Percentiles rank a stretch among this genome's conserved stretches.
These are phyloP conservation scores for Ascosphaera acerosa DNA, from an alignment of 2,329 filamentous ascomycete genomes.

Conservation along the genomic window DNA sequence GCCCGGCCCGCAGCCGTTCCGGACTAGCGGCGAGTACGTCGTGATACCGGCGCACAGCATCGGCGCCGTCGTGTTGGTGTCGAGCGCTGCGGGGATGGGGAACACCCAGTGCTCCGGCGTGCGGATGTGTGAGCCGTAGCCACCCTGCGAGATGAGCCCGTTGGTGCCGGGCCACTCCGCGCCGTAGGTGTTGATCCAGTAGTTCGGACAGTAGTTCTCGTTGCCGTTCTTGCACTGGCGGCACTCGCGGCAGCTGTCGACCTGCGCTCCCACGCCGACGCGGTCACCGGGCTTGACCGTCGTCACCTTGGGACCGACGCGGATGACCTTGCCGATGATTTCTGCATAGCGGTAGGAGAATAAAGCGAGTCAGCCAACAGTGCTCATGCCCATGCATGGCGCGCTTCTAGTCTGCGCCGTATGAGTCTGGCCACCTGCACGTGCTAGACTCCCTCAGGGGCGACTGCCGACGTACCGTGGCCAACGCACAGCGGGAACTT, in stretches of 20 bases:
- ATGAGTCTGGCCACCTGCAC: too few relatives aligned
- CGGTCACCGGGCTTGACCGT: constrained; percentile 34
- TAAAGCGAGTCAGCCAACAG: too few relatives aligned
- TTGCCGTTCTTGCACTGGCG: constrained; percentile 39
- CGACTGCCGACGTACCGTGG: constrained; percentile 21
- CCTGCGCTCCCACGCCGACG: constrained; percentile 44
- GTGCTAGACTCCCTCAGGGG: too few relatives aligned
- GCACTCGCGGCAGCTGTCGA: constrained; percentile 38
- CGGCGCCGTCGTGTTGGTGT: constrained; percentile 36
- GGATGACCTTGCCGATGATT: constrained; percentile 42
- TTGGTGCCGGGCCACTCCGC: constrained; percentile 20
- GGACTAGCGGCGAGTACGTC: constrained; percentile 49
- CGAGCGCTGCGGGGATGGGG: constrained; percentile 44
- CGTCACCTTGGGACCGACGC: constrained; percentile 39
- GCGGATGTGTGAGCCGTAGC: constrained; percentile 42
- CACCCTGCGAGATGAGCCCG: constrained; percentile 35
- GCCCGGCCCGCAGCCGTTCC: constrained; percentile 49
- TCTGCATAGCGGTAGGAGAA: too few relatives aligned
- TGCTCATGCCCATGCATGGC: too few relatives aligned
- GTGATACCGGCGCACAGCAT: constrained; percentile 75
- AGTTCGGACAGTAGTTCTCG: constrained; percentile 40
- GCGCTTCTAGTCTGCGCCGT: too few relatives aligned
- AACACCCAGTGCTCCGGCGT: constrained; percentile 52
- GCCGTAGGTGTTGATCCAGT: constrained; percentile 26
- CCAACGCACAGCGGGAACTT: constrained; percentile 28